These are phyloP conservation scores for Ophiostoma ips DNA, from an alignment of 2,329 filamentous ascomycete genomes.

Conservation along the genomic window DNA sequence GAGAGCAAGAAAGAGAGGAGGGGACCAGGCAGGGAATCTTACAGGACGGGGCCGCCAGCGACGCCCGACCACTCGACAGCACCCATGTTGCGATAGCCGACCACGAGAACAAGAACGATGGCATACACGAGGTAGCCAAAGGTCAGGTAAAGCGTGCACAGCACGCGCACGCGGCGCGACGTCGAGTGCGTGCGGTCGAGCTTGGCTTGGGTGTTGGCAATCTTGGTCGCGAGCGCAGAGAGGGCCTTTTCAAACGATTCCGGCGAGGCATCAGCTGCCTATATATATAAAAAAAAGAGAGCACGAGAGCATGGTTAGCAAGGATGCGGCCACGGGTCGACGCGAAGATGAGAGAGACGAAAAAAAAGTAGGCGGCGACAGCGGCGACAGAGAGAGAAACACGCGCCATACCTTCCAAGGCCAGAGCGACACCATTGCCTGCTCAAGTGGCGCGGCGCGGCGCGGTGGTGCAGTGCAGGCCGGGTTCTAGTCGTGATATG, in stretches of 20 bases:
- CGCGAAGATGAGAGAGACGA: not conserved
- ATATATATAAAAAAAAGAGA: too few relatives aligned
- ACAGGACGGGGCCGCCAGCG: conserved; percentile 66
- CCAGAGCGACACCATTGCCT: conserved; percentile 21
- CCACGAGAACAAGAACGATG: conserved; percentile 68
- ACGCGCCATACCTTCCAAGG: conserved; percentile 12
- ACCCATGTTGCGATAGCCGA: conserved; percentile 70
- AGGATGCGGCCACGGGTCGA: not conserved
- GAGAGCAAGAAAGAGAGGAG: not conserved
- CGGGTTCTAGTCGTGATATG: not conserved
- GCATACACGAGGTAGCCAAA: conserved; percentile 83
- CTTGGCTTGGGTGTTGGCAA: conserved; percentile 55
- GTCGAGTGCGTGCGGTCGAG: conserved; percentile 61
- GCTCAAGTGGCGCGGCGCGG: too few relatives aligned
- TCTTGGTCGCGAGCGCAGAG: conserved; percentile 68
- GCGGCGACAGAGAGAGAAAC: not conserved
- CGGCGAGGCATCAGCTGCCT: conserved; percentile 70
- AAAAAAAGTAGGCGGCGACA: too few relatives aligned
- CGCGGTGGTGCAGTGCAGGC: not conserved
- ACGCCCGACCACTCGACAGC: conserved; percentile 65
- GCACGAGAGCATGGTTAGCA: not conserved
- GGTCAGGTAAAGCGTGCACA: conserved; percentile 80
- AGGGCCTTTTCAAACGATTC: conserved; percentile 89
- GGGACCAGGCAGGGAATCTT: conserved; percentile 19
- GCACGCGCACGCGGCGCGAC: conserved; percentile 64